These are phyloP conservation scores for Cercospora citrullina DNA, from an alignment of 2,329 filamentous ascomycete species.

Conservation along the genomic window DNA sequence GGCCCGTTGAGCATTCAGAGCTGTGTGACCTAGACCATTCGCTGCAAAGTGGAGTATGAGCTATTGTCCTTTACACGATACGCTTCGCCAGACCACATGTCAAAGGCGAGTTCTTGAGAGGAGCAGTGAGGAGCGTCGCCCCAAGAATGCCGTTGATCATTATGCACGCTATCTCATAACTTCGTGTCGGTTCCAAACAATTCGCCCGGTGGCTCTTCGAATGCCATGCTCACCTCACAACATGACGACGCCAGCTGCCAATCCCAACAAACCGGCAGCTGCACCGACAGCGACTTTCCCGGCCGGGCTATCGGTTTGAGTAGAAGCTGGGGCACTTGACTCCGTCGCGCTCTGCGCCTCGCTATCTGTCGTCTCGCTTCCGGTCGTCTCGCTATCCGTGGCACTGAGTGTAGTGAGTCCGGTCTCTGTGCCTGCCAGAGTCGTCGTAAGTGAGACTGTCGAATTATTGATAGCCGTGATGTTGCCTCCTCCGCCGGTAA, in stretches of 20 bases:
- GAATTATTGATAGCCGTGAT: background rate
- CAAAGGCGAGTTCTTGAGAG: background rate
- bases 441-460: background rate
- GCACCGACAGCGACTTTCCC: conserved; percentile 9
- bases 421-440: conserved; percentile 4
- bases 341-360: background rate
- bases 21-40: background rate
- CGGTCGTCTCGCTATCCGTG: background rate
- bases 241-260: conserved; percentile 14
- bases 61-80: background rate
- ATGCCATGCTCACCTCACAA: conserved; percentile 3
- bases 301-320: conserved; percentile 10
- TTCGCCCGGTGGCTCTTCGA: background rate
- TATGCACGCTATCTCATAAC: background rate
- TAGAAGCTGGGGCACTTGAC: conserved; percentile 4
- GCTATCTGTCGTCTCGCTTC: background rate
- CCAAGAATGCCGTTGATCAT: background rate
- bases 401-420: background rate
- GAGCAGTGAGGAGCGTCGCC: background rate
- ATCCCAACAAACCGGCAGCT: conserved; percentile 9
- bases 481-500: conserved; percentile 1
- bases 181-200: background rate
- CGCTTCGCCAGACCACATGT: background rate
- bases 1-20: background rate
- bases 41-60: background rate